A percentile compares a stretch with the other conserved stretches of the same genome.
phyloP scores from a whole-genome alignment of 2,329 filamentous ascomycete species.

The Mycocentrospora acerina region DNA sequence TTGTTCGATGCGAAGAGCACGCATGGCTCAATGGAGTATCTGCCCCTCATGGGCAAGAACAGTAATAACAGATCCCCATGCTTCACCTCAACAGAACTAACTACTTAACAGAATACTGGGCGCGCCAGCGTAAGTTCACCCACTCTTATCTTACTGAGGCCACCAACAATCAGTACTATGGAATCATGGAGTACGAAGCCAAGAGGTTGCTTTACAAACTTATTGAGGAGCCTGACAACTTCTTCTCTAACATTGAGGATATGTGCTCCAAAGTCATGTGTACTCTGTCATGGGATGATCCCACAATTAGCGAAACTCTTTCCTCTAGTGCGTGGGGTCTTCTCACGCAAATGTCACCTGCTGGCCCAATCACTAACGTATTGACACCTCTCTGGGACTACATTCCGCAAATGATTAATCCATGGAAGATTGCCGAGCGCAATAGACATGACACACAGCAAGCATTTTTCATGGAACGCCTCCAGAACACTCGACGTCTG shows the following conservation, averaged over 20 bases:
- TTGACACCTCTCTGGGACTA: slow-evolving; percentile 56
- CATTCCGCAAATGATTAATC: slow-evolving; percentile 52
- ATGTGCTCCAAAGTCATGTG: slow-evolving; percentile 62
- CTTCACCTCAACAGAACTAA: slow-evolving; percentile 9
- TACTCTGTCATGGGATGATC: slow-evolving; percentile 56
- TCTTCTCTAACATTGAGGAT: slow-evolving; percentile 55
- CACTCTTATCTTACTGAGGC: slow-evolving; percentile 54
- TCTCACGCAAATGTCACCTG: slow-evolving; percentile 59
- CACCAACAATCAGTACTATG: slow-evolving; percentile 48
- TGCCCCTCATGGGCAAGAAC: slow-evolving; percentile 59
- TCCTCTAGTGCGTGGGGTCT: slow-evolving; percentile 58
- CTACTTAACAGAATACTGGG: slow-evolving; percentile 51
- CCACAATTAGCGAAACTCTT: slow-evolving; percentile 50
- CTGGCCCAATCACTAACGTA: slow-evolving; percentile 60
- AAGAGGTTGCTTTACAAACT: slow-evolving; percentile 56
- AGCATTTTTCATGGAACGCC: slow-evolving; percentile 55
- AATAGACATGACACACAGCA: slow-evolving; percentile 57
- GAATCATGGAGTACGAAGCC: slow-evolving; percentile 55
- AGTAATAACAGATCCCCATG: slow-evolving; percentile 35
- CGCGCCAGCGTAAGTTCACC: slow-evolving; percentile 56
- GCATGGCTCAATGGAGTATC: slow-evolving; percentile 57
- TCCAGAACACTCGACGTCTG: slow-evolving; percentile 39
- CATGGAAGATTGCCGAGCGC: slow-evolving; percentile 56
- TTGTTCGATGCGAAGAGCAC: slow-evolving; percentile 58
- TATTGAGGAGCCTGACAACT: slow-evolving; percentile 54